Base-by-base conservation (phyloP, 2,329 filamentous ascomycete genomes). In the Ceratocystis ficicola region DNA sequence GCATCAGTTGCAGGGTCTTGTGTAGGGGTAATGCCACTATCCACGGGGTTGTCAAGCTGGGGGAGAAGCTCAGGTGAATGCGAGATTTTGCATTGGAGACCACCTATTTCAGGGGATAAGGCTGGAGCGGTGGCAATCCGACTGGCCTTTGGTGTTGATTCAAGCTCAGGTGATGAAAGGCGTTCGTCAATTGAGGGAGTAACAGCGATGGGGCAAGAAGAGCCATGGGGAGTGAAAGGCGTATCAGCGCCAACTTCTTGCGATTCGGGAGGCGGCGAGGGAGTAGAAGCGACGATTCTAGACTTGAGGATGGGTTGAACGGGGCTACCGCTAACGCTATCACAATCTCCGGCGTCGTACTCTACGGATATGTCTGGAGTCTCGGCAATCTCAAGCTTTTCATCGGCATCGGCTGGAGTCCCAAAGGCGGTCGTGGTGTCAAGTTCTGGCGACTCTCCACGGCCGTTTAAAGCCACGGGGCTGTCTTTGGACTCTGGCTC, bases 71-170 rank as follows among this genome's bases (percentile, higher is more conserved):
- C n/a, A 7, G 25, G 25, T 20, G 44, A 61, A 32, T 8, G 17
- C 6, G 52, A 20, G 3, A 20, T 15, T 2, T 8, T 10, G 12
- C 20, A 32, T 7, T 46, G 22, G 46, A 50, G 20, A 44, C 15
- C 15, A 15, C 65, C 62, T 10, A 67, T 55, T 10, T 67, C 65
- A 10, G 62, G 55, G 28, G 64, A 65, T 8, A 30, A 52, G 15
- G 15, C 46, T 30, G 32, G 44, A 30, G 36, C n/a, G 5, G 10
- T 6, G 5, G 32, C 7, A 17, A 17, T n/a, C 22, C 62, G 46
- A 7, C 12, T 4, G 7, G 62, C 46, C 25, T 55, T 64, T 12
- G 46, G 62, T 15, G 62, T 64, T 52, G 46, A 63, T 30, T 48
- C 44, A 36, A 63, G n/a, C 41, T 48, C 44, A n/a, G 62, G 44